Conservation (phyloP, 208 protist species). For the Leishmania martiniquensis region DNA sequence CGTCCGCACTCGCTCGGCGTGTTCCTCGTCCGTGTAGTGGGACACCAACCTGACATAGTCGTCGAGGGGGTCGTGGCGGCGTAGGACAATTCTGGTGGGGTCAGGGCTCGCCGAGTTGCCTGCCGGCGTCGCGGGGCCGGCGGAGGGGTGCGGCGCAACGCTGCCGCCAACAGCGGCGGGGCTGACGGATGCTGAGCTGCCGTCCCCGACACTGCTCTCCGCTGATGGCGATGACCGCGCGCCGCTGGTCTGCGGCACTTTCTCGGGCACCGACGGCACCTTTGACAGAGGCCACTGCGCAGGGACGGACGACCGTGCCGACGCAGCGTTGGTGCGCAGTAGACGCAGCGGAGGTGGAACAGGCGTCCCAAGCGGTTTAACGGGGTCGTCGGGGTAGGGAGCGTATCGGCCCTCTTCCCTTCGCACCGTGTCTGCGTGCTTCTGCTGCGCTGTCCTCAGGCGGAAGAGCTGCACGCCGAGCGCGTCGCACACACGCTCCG, state of each 20-base stretch:
- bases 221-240: not conserved
- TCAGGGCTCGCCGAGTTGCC: too few relatives aligned
- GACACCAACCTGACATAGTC: slow-evolving; percentile 12
- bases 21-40: slow-evolving; percentile 27
- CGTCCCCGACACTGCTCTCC: not conserved
- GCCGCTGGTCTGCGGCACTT: not conserved
- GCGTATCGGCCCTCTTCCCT: slow-evolving; percentile 59
- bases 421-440: slow-evolving; percentile 60
- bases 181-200: not conserved
- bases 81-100: slow-evolving; percentile 1
- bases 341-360: slow-evolving; percentile 77
- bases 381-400: slow-evolving; percentile 63
- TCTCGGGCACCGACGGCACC: not conserved
- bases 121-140: not conserved
- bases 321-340: slow-evolving; percentile 20
- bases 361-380: slow-evolving; percentile 59
- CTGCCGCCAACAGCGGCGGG: not conserved
- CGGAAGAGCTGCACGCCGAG: slow-evolving; percentile 73
- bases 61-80: slow-evolving; percentile 19
- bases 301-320: not conserved
- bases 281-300: not conserved
- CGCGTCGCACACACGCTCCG: slow-evolving; percentile 74
- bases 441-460: slow-evolving; percentile 65
- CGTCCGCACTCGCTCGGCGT: slow-evolving; percentile 22
- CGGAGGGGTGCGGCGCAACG: not conserved